These are phyloP conservation scores for Phaffomyces thermotolerans DNA, from an alignment of 805 yeast genomes.

Conservation along the genomic window DNA sequence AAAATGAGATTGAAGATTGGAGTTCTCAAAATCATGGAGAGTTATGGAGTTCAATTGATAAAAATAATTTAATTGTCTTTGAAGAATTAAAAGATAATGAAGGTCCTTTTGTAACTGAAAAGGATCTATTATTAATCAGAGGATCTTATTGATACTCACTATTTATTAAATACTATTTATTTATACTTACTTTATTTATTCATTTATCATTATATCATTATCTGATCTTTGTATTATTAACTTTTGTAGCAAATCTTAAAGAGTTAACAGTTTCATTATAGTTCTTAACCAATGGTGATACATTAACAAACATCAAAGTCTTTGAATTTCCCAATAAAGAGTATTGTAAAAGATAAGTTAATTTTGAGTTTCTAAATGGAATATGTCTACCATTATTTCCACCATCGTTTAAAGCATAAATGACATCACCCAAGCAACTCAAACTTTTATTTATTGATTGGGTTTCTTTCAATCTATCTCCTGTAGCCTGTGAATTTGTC, in stretches of 20 bases:
- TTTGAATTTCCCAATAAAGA: slow-evolving; percentile 83
- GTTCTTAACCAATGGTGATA: slow-evolving; percentile 60
- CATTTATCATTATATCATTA: neutral
- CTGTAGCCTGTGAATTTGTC: slow-evolving; percentile 64
- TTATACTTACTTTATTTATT: slow-evolving; percentile 4
- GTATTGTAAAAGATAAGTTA: slow-evolving; percentile 78
- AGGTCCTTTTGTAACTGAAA: slow-evolving; percentile 6
- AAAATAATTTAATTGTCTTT: slow-evolving; percentile 2
- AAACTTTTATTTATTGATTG: slow-evolving; percentile 84
- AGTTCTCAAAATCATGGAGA: slow-evolving; percentile 28
- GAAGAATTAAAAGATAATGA: slow-evolving; percentile 3
- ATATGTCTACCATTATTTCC: slow-evolving; percentile 42
- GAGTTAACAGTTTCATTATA: slow-evolving; percentile 77
- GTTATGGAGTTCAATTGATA: slow-evolving; percentile 32
- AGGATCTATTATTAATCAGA: slow-evolving; percentile 12
- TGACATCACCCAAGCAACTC: slow-evolving; percentile 87
- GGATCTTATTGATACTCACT: slow-evolving; percentile 2
- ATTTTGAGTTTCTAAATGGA: slow-evolving; percentile 91
- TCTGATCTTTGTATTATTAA: slow-evolving; percentile 44
- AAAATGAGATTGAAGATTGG: slow-evolving; percentile 25
- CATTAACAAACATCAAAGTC: slow-evolving; percentile 87
- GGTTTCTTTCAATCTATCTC: slow-evolving; percentile 78
- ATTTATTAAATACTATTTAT: neutral
- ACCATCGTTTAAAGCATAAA: slow-evolving; percentile 55
- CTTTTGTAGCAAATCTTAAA: slow-evolving; percentile 82